Conservation (phyloP, 139 green algal genomes). For the Chlorella sorokiniana region DNA sequence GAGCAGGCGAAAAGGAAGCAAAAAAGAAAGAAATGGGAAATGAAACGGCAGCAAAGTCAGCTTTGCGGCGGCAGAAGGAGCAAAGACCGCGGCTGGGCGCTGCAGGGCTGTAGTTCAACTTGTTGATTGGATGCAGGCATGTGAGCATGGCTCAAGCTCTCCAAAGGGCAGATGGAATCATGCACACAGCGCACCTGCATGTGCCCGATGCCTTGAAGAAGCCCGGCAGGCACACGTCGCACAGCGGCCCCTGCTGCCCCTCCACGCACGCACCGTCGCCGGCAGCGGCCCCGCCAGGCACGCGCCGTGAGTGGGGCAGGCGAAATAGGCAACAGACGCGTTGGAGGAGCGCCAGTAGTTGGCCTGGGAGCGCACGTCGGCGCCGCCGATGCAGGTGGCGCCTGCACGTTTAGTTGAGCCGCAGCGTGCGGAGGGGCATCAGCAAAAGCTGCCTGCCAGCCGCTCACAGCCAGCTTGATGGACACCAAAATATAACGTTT, state of each 20-base stretch:
- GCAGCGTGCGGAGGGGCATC: too few relatives aligned
- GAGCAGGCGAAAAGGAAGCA: too few relatives aligned
- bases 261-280: constrained; percentile 33
- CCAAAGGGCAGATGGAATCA: neutral
- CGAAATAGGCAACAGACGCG: constrained; percentile 5
- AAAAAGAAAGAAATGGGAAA: too few relatives aligned
- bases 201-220: constrained; percentile 35
- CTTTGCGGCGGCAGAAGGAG: neutral
- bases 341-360: constrained; percentile 38
- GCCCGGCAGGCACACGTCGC: constrained; percentile 32
- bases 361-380: neutral
- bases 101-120: neutral
- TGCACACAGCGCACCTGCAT: constrained; percentile 26
- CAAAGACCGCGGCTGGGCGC: too few relatives aligned
- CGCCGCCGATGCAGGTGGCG: constrained; percentile 27
- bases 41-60: neutral
- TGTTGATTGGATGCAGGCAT: neutral
- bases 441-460: too few relatives aligned
- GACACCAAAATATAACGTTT: too few relatives aligned
- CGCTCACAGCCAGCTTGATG: too few relatives aligned
- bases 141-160: neutral
- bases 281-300: constrained; percentile 27
- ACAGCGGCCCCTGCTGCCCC: constrained; percentile 45
- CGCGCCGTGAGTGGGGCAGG: constrained; percentile 22
- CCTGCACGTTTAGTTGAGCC: too few relatives aligned